Conservation (phyloP, 352 stramenopile genomes). For the Globisporangium rhizosaccharum region DNA sequence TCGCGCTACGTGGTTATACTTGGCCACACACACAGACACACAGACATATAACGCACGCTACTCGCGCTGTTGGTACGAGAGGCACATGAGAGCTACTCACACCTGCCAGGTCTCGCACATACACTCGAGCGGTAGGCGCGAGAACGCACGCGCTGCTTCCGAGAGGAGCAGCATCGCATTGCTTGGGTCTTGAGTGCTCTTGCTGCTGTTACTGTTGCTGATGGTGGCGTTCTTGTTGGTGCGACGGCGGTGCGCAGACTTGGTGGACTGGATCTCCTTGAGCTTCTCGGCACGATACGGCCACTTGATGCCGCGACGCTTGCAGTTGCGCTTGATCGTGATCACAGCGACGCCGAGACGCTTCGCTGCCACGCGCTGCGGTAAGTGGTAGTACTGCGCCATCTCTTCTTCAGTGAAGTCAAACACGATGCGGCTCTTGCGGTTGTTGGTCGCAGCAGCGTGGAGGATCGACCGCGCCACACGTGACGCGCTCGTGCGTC, state of each 20-base stretch:
- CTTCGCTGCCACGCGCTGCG: constrained; percentile 44
- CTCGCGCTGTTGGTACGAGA: neutral
- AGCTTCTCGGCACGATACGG: constrained; percentile 49
- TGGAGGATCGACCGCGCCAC: constrained; percentile 12
- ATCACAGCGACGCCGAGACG: constrained; percentile 51
- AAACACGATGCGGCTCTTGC: constrained; percentile 48
- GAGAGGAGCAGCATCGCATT: constrained; percentile 19
- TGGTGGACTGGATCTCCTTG: constrained; percentile 30
- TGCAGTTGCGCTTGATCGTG: constrained; percentile 58
- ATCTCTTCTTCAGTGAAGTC: constrained; percentile 52
- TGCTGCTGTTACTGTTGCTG: constrained; percentile 12
- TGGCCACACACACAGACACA: neutral
- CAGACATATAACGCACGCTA: neutral
- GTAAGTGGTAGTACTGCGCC: constrained; percentile 51
- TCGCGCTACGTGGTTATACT: neutral
- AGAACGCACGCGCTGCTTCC: constrained; percentile 32
- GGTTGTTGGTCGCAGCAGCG: constrained; percentile 19
- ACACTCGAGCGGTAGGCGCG: constrained; percentile 34
- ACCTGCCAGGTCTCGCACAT: constrained; percentile 10
- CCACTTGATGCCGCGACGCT: constrained; percentile 51
- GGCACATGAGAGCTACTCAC: neutral
- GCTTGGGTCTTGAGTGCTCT: neutral
- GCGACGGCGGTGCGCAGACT: neutral
- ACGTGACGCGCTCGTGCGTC: neutral
- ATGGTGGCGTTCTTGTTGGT: constrained; percentile 18